Conservation (phyloP, 495 filamentous ascomycete species). For the Tirmania nivea region DNA sequence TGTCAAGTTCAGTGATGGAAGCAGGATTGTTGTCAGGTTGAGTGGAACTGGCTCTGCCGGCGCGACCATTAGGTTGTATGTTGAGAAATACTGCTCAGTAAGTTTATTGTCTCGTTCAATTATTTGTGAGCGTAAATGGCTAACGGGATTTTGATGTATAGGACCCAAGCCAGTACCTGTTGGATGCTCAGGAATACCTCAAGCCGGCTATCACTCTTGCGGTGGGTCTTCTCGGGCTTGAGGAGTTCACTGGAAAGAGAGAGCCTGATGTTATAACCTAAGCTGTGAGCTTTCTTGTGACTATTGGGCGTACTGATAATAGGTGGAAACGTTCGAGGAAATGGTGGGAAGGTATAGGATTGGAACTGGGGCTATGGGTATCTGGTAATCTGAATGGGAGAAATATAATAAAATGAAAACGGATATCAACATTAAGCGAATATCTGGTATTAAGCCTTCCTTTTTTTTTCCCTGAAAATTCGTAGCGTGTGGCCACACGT, state of each 20-base stretch:
- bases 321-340: no score
- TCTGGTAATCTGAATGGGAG: no score
- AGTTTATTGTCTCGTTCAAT: not conserved
- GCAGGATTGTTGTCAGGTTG: conserved; percentile 77
- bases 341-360: no score
- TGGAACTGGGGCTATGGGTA: no score
- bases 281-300: conserved; percentile 1
- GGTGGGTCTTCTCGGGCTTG: conserved; percentile 62
- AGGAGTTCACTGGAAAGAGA: conserved; percentile 71
- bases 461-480: no score
- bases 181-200: conserved; percentile 84
- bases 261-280: conserved; percentile 92
- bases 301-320: no score
- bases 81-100: conserved; percentile 61
- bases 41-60: conserved; percentile 89
- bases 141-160: conserved; percentile 16
- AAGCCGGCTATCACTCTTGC: conserved; percentile 70
- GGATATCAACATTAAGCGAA: no score
- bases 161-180: conserved; percentile 48
- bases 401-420: no score
- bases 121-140: not conserved
- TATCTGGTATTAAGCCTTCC: no score
- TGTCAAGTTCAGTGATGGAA: conserved; percentile 84
- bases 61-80: conserved; percentile 86
- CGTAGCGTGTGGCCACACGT: no score